Evolutionary conservation across 768 basidiomycete species (phyloP).

Genomic region (Lentinula edodes): DNA sequence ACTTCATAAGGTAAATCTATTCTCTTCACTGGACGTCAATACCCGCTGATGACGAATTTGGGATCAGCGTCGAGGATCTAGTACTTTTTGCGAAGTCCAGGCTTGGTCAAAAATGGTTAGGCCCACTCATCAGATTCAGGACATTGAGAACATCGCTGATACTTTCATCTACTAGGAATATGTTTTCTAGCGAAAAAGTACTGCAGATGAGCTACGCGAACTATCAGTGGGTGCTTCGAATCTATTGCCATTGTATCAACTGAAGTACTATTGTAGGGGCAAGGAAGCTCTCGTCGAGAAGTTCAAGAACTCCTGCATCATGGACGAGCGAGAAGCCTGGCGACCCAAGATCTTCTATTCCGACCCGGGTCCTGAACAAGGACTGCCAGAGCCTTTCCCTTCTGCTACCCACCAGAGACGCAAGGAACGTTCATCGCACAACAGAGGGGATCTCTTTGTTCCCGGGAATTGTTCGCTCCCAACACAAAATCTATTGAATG

Average conservation of each 20-base stretch:
- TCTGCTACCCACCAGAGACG: constrained; percentile 74
- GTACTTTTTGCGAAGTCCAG: constrained; percentile 53
- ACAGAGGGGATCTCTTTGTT: constrained; percentile 68
- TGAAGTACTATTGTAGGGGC: constrained; percentile 37
- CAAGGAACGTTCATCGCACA: constrained; percentile 79
- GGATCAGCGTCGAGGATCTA: neutral
- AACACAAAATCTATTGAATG: constrained; percentile 9
- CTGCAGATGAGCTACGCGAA: constrained; percentile 91
- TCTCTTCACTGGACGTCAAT: neutral
- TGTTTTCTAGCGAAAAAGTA: constrained; percentile 89
- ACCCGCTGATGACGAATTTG: neutral
- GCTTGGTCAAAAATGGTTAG: constrained; percentile 79
- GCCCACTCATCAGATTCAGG: neutral
- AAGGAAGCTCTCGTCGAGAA: constrained; percentile 89
- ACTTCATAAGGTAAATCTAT: constrained; percentile 38
- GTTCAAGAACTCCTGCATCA: constrained; percentile 87
- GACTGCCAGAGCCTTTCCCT: constrained; percentile 77
- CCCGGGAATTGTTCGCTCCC: constrained; percentile 26
- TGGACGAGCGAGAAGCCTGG: constrained; percentile 83
- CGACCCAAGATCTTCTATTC: constrained; percentile 84
- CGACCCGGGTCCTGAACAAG: constrained; percentile 60
- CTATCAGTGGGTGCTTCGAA: constrained; percentile 61
- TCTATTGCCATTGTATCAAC: neutral
- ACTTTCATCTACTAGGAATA: constrained; percentile 52
- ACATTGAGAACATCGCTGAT: neutral